Conservation (phyloP, 441 rosid genomes). For the Gossypium schwendimanii region DNA sequence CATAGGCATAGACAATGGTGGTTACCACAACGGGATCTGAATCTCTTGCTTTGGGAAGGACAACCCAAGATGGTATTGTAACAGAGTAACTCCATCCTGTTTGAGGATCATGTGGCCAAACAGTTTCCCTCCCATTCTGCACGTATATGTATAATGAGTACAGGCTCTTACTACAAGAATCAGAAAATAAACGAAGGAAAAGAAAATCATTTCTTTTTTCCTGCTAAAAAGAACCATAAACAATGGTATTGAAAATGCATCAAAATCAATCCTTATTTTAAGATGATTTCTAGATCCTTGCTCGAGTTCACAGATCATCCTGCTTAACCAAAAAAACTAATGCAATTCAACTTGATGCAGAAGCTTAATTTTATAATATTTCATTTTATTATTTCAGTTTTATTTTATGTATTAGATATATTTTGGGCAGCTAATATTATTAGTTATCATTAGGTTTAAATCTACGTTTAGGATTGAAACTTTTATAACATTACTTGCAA, state of each 20-base stretch:
- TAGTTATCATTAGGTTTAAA: no score
- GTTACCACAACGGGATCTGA: constrained; percentile 98
- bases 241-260: background rate
- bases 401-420: no score
- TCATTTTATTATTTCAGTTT: no score
- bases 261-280: background rate
- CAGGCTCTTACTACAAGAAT: background rate
- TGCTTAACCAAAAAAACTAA: background rate
- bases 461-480: no score
- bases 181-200: background rate
- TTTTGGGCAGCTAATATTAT: no score
- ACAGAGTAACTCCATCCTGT: constrained; percentile 97
- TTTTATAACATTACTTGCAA: no score
- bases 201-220: background rate
- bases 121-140: constrained; percentile 84
- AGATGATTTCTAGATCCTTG: background rate
- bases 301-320: background rate
- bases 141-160: constrained; percentile 6
- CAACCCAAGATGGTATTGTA: constrained; percentile 84
- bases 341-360: background rate
- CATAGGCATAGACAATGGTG: constrained; percentile 22
- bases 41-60: constrained; percentile 82
- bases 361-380: no score
- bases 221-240: background rate
- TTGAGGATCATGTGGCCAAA: constrained; percentile 89